Conservation (phyloP, 108 stramenopile species). For the Tribonema minus region DNA sequence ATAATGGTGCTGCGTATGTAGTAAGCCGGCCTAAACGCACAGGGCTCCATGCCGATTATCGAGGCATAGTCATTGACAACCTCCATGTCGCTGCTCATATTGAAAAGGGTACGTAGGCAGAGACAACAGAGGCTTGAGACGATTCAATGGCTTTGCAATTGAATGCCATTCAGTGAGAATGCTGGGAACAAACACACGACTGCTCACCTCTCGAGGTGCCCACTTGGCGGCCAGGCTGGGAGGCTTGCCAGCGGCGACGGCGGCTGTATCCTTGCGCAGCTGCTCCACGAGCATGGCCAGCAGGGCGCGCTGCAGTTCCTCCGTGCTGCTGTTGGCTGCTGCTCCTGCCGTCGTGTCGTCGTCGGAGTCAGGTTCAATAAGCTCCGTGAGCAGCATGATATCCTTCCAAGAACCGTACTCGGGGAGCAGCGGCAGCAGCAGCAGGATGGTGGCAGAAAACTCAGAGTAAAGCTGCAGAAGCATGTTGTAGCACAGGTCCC, state of each 20-base stretch:
- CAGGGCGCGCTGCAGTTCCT: neutral
- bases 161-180: no score
- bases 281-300: neutral
- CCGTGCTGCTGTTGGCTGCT: neutral
- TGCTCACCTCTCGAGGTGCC: slow-evolving; percentile 45
- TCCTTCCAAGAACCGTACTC: slow-evolving; percentile 18
- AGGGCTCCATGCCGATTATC: no score
- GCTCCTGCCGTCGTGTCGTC: no score
- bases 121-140: no score
- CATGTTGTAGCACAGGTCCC: neutral
- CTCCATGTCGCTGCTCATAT: no score
- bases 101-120: no score
- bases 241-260: neutral
- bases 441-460: neutral
- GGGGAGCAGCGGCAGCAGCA: neutral
- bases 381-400: neutral
- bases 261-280: neutral
- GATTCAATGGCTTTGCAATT: no score
- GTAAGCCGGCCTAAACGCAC: no score
- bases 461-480: neutral
- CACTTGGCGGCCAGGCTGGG: slow-evolving; percentile 51
- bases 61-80: no score
- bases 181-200: no score
- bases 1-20: no score
- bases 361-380: no score